Conservation (phyloP, 257 asterid genomes). For the Paulownia fortunei region DNA sequence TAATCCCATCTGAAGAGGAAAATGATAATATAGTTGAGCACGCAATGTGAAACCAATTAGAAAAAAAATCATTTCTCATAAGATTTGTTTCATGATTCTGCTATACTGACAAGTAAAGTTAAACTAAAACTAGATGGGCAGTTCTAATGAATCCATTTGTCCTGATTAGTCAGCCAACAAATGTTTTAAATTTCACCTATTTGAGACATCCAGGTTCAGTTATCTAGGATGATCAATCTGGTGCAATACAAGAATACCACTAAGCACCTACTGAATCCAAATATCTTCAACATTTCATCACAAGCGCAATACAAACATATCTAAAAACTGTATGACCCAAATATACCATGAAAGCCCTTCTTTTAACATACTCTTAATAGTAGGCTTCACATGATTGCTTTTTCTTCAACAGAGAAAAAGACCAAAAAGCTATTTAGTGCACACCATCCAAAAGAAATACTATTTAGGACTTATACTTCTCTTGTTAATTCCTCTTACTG, state of each 20-base stretch:
- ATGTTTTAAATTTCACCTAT: neutral
- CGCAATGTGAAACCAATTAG: too few species aligned
- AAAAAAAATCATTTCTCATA: slow-evolving; percentile 17
- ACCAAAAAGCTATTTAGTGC: neutral
- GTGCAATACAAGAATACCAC: slow-evolving; percentile 3
- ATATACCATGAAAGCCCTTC: slow-evolving; percentile 12
- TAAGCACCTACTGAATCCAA: slow-evolving; percentile 18
- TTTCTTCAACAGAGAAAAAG: neutral
- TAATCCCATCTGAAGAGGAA: slow-evolving; percentile 35
- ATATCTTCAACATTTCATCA: slow-evolving; percentile 1
- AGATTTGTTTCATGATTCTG: neutral
- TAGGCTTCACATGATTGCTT: slow-evolving; percentile 18
- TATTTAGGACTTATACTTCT: neutral
- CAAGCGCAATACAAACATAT: neutral
- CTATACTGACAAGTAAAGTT: neutral
- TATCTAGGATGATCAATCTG: slow-evolving; percentile 17
- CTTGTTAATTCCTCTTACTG: neutral
- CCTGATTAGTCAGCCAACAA: neutral
- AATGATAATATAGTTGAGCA: slow-evolving; percentile 17
- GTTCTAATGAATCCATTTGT: slow-evolving; percentile 17
- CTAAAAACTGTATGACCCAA: neutral
- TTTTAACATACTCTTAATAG: slow-evolving; percentile 9
- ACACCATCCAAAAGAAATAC: neutral
- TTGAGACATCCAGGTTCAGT: slow-evolving; percentile 5
- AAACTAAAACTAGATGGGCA: slow-evolving; percentile 7